Evolutionary conservation across 1,284 basidiomycete genomes (phyloP).

Genomic region (Ganoderma leucocontextum): DNA sequence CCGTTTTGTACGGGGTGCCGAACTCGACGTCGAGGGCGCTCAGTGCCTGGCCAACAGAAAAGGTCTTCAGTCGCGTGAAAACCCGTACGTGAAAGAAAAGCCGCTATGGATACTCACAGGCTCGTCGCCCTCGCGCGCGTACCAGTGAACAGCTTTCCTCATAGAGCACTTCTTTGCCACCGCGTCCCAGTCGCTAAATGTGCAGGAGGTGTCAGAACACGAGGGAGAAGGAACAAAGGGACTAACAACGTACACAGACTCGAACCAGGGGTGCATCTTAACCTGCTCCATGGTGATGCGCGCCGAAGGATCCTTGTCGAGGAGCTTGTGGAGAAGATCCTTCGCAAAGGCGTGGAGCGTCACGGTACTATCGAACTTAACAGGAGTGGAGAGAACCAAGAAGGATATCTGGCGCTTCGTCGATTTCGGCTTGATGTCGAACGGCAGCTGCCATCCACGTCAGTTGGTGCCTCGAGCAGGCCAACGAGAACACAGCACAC

Average conservation of each 20-base stretch:
- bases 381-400: not conserved
- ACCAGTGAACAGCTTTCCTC: not conserved
- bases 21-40: not conserved
- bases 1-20: not conserved
- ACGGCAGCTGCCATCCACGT: conserved; percentile 1
- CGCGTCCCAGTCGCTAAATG: not conserved
- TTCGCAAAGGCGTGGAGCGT: not conserved
- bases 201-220: not conserved
- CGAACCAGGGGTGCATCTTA: conserved; percentile 32
- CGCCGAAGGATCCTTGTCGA: conserved; percentile 29
- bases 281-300: conserved; percentile 26
- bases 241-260: conserved; percentile 20
- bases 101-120: not conserved
- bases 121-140: not conserved
- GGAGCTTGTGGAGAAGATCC: conserved; percentile 23
- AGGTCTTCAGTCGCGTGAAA: not conserved
- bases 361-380: not conserved
- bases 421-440: conserved; percentile 19
- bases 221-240: not conserved
- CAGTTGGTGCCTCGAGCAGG: conserved; percentile 55
- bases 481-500: not conserved
- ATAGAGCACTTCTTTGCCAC: not conserved
- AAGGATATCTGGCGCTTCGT: not conserved
- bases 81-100: not conserved
- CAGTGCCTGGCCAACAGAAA: not conserved